Conservation (phyloP, 75 land plant genomes). For the Ceratopteris richardii region DNA sequence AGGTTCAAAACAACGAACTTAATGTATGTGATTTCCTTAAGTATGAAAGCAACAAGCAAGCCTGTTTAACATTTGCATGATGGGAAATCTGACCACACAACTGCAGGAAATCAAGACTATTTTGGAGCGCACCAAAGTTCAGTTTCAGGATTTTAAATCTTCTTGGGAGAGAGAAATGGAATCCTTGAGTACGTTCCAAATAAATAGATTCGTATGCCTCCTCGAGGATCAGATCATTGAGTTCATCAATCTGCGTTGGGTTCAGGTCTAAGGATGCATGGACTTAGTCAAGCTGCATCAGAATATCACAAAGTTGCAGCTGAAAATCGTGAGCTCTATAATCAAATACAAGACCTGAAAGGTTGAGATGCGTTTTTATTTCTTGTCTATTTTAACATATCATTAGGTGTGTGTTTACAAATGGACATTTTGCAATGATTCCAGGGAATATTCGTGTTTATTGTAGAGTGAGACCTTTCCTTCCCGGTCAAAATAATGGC, state of each 20-base stretch:
- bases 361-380: constrained; percentile 27
- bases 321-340: constrained; percentile 71
- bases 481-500: constrained; percentile 12
- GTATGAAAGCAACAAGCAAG: too few relatives aligned
- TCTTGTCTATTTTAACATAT: not conserved
- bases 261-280: constrained; percentile 41
- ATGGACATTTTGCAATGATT: not conserved
- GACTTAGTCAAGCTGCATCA: constrained; percentile 38
- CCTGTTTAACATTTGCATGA: not conserved
- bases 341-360: constrained; percentile 88
- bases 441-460: constrained; percentile 36
- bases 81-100: not conserved
- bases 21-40: not conserved
- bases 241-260: too few relatives aligned
- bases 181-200: constrained; percentile 17
- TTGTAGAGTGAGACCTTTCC: constrained; percentile 37
- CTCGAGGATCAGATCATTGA: too few relatives aligned
- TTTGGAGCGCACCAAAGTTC: not conserved
- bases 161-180: constrained; percentile 30
- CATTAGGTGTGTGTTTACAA: not conserved
- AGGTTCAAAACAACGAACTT: not conserved
- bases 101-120: not conserved
- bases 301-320: constrained; percentile 67
- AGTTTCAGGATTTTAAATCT: not conserved
- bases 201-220: constrained; percentile 10